Evolutionary conservation across 257 asterid genomes (phyloP), one percentile per base, ranked within the genome.

Genomic region (Handroanthus guayacan): DNA sequence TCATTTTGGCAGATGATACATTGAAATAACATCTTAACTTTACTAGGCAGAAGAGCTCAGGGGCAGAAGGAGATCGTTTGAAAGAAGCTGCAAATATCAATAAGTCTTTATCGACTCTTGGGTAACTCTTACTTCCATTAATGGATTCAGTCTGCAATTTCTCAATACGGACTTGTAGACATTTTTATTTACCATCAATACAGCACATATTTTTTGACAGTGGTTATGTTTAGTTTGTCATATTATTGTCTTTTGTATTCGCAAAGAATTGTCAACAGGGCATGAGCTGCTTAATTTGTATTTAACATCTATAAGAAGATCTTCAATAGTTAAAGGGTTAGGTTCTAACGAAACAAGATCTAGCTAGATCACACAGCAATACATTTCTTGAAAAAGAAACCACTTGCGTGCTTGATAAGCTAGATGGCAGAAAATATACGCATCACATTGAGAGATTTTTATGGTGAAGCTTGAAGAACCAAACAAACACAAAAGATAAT

Each of bases 21-120:
- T 63, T 52, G 71, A 67, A 69, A 58, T 76, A 48, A 79, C 61
- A 39, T 81, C 45, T 75, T 50, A 52, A 63, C 43, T 63, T 74
- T 82, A 60, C 73, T 77, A 92, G 98, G 90, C 94, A 91, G 86
- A 92, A 90, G 87, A 89, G 90, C 80, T 92, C 97, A 57, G 97
- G 96, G 61, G 96, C 96, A 52, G 98, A 92, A 84, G 94, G 96
- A 77, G 97, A 87, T 62, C 94, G 96, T 75, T 79, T 92, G 87
- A 92, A 87, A 86, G 98, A 90, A 88, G 98, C 97, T 65, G 96
- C 96, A 69, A 92, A 88, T 67, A 92, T 92, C 74, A 92, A 92
- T 87, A 92, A 88, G 85, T 90, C 98, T 25, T 81, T 89, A 57
- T 90, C 98, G 56, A 92, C 98, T 82, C 91, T 90, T 51, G 98